Evolutionary conservation across 441 rosid genomes (phyloP), one percentile per base, ranked within the genome.

Genomic region (Raphanus hybrid): DNA sequence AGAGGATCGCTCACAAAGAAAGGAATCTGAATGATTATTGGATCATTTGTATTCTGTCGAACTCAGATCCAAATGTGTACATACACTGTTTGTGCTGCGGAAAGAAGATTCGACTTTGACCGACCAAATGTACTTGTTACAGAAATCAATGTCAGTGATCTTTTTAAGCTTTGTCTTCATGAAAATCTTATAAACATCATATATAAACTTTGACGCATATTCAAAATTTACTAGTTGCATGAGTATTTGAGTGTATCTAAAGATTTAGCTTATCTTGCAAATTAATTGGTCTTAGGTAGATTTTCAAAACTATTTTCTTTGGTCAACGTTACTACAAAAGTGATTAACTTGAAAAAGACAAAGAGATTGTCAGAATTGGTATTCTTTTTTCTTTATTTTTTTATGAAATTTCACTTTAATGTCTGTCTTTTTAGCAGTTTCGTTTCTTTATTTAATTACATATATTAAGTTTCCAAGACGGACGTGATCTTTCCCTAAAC

Each of bases 401-500:
- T 84, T 82, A 86, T 79, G 75, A 86, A 86, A 87, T 86, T 81
- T 87, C 5, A 45, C 80, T 85, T 87, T 83, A 75, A 70, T 77
- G 77, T 86, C 85, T 77, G 77, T 86, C 85, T 86, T 86, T 60
- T 82, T 69, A 23, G 23, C 37, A 18, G 70, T 84, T 80, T 76
- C 45, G 41, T 75, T 80, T n/a, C n/a, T n/a, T n/a, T 74, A 75
- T 65, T 83, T 75, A 61, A 76, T 75, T 72, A 55, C 16, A 62
- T 6, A 60, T 81, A 82, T 86, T 82, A 79, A 77, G 74, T 74
- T 81, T 77, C 71, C 93, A 83, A 88, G 93, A 89, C 97, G 97
- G 94, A 94, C 99, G 89, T 87, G 89, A 92, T 83, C 94, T 82
- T 87, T 87, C 89, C 90, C 86, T 89, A 90, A 96, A 96, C 92